Percentiles rank a stretch among this genome's conserved stretches.
Conservation (phyloP, 306 rosid genomes). For the Bauhinia variegata region DNA sequence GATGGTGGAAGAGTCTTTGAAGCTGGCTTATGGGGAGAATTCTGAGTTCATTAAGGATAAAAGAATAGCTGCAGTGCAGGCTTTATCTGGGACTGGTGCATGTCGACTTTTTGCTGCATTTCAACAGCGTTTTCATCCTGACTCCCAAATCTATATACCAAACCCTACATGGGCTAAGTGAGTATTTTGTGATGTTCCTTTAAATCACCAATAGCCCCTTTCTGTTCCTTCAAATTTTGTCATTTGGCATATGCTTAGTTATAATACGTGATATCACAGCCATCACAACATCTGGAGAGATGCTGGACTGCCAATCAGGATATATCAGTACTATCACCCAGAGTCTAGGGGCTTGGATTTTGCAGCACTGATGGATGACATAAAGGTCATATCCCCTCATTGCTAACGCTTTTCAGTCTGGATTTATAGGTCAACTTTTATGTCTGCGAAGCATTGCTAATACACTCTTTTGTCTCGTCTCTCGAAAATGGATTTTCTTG, state of each 20-base stretch:
- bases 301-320: slow-evolving; percentile 77
- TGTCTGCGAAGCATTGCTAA: slow-evolving; percentile 28
- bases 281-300: slow-evolving; percentile 99
- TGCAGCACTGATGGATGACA: slow-evolving; percentile 74
- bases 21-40: slow-evolving; percentile 90
- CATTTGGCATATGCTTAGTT: slow-evolving; percentile 15
- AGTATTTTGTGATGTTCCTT: slow-evolving; percentile 37
- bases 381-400: slow-evolving; percentile 48
- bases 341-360: slow-evolving; percentile 87
- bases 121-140: slow-evolving; percentile 86
- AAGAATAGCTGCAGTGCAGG: slow-evolving; percentile 90
- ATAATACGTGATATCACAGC: slow-evolving; percentile 54
- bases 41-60: slow-evolving; percentile 82
- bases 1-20: slow-evolving; percentile 87
- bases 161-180: slow-evolving; percentile 94
- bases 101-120: slow-evolving; percentile 91
- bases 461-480: slow-evolving; percentile 20
- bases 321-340: slow-evolving; percentile 90
- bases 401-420: slow-evolving; percentile 1
- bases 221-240: slow-evolving; percentile 15
- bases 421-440: slow-evolving; percentile 11
- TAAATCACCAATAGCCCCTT: slow-evolving; percentile 20
- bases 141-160: slow-evolving; percentile 81
- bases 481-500: slow-evolving; percentile 29
- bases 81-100: slow-evolving; percentile 98